These are phyloP conservation scores for Phytophthora fragariae DNA, from an alignment of 352 stramenopile genomes.

Conservation along the genomic window DNA sequence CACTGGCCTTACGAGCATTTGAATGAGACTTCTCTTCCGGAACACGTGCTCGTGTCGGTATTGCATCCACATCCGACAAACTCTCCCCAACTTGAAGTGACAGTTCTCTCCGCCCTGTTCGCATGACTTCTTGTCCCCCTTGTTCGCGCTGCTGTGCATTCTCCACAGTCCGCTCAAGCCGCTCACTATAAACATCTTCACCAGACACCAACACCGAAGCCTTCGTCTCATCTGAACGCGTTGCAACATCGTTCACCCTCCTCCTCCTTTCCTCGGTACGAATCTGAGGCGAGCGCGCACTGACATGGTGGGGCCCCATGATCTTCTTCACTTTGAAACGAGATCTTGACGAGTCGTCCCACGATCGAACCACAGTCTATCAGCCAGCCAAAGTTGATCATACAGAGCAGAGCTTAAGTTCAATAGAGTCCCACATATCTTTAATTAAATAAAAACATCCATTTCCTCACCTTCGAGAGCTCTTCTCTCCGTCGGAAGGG, in stretches of 20 bases:
- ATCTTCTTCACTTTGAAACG: slow-evolving; percentile 30
- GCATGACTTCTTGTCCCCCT: background rate
- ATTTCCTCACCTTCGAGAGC: slow-evolving; percentile 36
- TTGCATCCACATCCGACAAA: background rate
- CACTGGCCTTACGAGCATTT: background rate
- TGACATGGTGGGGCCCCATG: slow-evolving; percentile 6
- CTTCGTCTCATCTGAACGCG: background rate
- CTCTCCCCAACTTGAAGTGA: background rate
- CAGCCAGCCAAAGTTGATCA: background rate
- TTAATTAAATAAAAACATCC: background rate
- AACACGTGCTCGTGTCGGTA: background rate
- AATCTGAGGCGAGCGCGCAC: slow-evolving; percentile 28
- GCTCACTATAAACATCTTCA: background rate
- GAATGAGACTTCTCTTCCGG: background rate
- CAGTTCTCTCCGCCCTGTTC: background rate
- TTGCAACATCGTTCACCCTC: background rate
- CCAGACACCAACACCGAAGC: slow-evolving; percentile 1
- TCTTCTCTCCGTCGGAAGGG: slow-evolving; percentile 55
- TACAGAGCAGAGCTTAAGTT: background rate
- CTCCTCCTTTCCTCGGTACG: background rate
- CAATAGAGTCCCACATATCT: too few relatives aligned
- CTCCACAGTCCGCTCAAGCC: background rate
- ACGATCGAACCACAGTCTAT: slow-evolving; percentile 17
- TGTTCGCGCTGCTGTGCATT: background rate
- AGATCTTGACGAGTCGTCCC: background rate